A percentile compares a stretch with the other conserved stretches of the same genome.
These are phyloP conservation scores for Clarireedia paspali DNA, from an alignment of 2,329 filamentous ascomycete species.

Conservation along the genomic window DNA sequence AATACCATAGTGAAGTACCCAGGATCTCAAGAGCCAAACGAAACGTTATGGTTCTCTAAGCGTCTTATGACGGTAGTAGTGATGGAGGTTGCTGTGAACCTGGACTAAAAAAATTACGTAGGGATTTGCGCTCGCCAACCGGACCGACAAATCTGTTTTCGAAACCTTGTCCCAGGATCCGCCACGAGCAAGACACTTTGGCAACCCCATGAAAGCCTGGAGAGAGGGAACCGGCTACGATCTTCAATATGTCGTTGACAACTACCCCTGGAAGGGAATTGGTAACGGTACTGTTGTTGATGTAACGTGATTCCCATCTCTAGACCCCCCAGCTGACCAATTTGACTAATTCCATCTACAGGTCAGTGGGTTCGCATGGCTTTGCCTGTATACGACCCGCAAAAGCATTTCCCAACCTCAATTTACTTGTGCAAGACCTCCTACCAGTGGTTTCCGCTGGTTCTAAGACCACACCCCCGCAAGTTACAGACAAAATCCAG, in stretches of 20 bases:
- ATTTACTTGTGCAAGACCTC: conserved; percentile 29
- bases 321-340: background rate
- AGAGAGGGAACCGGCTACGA: conserved; percentile 3
- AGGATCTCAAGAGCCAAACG: conserved; percentile 5
- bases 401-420: conserved; percentile 17
- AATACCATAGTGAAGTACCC: conserved; percentile 11
- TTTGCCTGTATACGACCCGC: conserved; percentile 18
- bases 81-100: background rate
- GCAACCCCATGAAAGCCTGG: conserved; percentile 9
- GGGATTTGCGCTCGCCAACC: conserved; percentile 12
- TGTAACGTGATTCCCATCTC: background rate
- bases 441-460: conserved; percentile 28
- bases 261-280: conserved; percentile 12
- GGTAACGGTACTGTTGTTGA: conserved; percentile 11
- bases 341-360: background rate
- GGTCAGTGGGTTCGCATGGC: conserved; percentile 25
- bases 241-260: background rate
- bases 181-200: conserved; percentile 7
- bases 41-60: conserved; percentile 2
- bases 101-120: background rate
- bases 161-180: conserved; percentile 2
- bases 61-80: background rate
- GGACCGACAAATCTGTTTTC: background rate
- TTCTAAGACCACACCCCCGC: conserved; percentile 1
- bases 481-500: conserved; percentile 15